Base-by-base conservation (phyloP, 2,329 filamentous ascomycete genomes). In the Verticillium dahliae region DNA sequence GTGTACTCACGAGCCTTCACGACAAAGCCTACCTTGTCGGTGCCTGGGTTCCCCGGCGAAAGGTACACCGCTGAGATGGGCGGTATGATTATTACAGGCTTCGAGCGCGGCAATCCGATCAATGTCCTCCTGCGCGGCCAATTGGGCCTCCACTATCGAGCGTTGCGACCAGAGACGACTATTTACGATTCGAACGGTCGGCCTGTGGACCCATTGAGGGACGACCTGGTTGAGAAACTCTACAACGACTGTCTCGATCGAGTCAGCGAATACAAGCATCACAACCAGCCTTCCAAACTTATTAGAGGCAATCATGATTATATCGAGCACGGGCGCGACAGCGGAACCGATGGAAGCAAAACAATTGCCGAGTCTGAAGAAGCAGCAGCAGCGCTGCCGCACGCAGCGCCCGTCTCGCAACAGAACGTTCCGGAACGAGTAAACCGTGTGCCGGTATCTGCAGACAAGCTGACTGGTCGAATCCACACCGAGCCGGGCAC, bases 61-160 rank as follows among this genome's bases (percentile, higher is more conserved):
- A 80, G 86, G 58, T 90, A 89, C 70, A 98, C 93, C 22, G 95
- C 92, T 37, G 95, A 99, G 73, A 96, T 97, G 88, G 95, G 95
- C 34, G 95, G 94, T 61, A 97, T 99, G 82, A 98, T 99, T 63
- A 92, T 99, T 64, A 97, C 96, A 38, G 95, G 95, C 0, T 99
- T 98, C 72, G 92, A 98, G 67, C 86, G 91, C 66, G 96, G 96
- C 18, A 99, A 99, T 69, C 95, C 95, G 5, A 78, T 99, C 68
- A 96, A 97, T 72, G 86, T 93, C 57, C 86, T 99, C 63, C 88
- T 99, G 61, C 88, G 95, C 67, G 93, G 91, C 15, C 96, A 99
- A 74, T 82, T 99, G 57, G 90, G 90, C 33, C 82, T 99, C 22
- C 88, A 88, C 15, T 97, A 96, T 72, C 92, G 97, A 73, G 81